Evolutionary conservation across 2,329 filamentous ascomycete genomes (phyloP).

Genomic region (Beauveria caledonica): DNA sequence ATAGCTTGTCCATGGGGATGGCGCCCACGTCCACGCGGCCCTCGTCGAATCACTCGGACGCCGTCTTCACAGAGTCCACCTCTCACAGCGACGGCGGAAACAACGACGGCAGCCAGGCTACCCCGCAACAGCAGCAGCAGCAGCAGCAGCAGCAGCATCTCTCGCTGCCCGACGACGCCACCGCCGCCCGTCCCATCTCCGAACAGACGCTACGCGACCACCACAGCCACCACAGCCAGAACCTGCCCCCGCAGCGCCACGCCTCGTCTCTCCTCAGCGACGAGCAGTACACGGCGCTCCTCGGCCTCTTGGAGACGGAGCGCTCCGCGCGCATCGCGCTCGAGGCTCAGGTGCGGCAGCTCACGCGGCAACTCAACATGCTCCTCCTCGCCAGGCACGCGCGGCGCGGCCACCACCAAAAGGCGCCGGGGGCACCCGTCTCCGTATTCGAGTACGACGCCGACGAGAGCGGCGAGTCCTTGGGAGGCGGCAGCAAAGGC

Average conservation of each 20-base stretch:
- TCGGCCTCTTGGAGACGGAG: slow-evolving; percentile 47
- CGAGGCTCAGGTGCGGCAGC: slow-evolving; percentile 46
- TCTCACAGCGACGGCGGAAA: not conserved
- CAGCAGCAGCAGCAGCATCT: too few species aligned
- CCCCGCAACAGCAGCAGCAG: not conserved
- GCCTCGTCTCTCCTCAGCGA: slow-evolving; percentile 24
- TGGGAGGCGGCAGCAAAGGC: not conserved
- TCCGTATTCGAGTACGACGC: slow-evolving; percentile 37
- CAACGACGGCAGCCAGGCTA: not conserved
- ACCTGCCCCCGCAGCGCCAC: slow-evolving; percentile 23
- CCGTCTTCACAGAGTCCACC: not conserved
- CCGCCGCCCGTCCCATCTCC: slow-evolving; percentile 29
- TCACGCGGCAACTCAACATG: slow-evolving; percentile 42
- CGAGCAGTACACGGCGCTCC: slow-evolving; percentile 42
- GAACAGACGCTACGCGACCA: not conserved
- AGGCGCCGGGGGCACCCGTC: slow-evolving; percentile 11
- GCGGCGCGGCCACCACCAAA: not conserved
- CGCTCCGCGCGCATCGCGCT: slow-evolving; percentile 46
- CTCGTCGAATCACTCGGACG: not conserved
- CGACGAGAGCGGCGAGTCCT: slow-evolving; percentile 18
- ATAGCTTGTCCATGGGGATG: slow-evolving; percentile 9
- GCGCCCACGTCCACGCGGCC: not conserved
- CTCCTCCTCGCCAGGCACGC: slow-evolving; percentile 14
- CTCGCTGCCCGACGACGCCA: too few species aligned
- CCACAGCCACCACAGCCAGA: not conserved